Percentiles rank a stretch among this genome's conserved stretches.
phyloP scores from a whole-genome alignment of 2,329 filamentous ascomycete species.

The Dactylellina parvicollis region DNA sequence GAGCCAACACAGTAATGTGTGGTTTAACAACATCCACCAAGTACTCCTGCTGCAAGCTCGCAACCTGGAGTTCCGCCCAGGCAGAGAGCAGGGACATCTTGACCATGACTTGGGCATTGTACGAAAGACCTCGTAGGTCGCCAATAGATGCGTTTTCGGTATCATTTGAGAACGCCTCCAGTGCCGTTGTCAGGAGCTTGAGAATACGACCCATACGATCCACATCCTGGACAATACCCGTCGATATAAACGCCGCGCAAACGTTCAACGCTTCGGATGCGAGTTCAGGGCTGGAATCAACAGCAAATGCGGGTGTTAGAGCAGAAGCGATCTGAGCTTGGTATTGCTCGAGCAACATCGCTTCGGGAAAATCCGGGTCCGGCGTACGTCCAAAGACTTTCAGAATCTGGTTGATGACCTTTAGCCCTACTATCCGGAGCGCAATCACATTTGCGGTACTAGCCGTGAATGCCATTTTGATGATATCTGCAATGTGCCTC shows the following conservation, averaged over 20 bases:
- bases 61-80: constrained; percentile 96
- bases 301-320: constrained; percentile 92
- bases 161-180: constrained; percentile 89
- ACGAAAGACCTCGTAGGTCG: constrained; percentile 89
- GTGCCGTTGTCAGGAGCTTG: constrained; percentile 86
- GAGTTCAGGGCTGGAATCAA: constrained; percentile 93
- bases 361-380: constrained; percentile 97
- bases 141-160: constrained; percentile 86
- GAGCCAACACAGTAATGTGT: constrained; percentile 87
- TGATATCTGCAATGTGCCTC: constrained; percentile 85
- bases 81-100: constrained; percentile 97
- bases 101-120: constrained; percentile 97
- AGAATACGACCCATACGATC: constrained; percentile 99
- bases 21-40: constrained; percentile 87
- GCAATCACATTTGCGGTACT: constrained; percentile 93
- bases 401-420: constrained; percentile 90
- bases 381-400: constrained; percentile 96
- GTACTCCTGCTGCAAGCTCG: constrained; percentile 90
- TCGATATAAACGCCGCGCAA: constrained; percentile 96
- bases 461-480: constrained; percentile 95
- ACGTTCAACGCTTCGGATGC: constrained; percentile 97
- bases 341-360: constrained; percentile 94
- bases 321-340: constrained; percentile 98
- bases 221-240: constrained; percentile 94
- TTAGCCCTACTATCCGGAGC: constrained; percentile 86